These are phyloP conservation scores for Cardiosporidium cionae DNA, from an alignment of 169 alveolate genomes.

Conservation along the genomic window DNA sequence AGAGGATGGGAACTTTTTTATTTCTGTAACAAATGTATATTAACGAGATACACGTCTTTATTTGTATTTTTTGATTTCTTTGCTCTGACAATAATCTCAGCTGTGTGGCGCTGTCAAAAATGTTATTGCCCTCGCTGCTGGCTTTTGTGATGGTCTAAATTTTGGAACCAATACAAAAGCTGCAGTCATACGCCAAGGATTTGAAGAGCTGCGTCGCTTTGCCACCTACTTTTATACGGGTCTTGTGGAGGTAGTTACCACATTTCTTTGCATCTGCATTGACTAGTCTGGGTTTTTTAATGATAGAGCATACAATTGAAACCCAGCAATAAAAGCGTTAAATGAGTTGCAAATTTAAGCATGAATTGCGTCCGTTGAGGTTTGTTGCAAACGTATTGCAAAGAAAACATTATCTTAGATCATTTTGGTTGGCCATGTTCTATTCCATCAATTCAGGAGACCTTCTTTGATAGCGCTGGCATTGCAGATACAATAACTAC, in stretches of 20 bases:
- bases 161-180: constrained; percentile 83
- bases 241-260: constrained; percentile 26
- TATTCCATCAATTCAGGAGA: too few species aligned
- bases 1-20: too few species aligned
- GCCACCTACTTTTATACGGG: constrained; percentile 55
- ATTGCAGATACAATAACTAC: constrained; percentile 84
- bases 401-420: too few species aligned
- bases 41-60: too few species aligned
- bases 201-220: constrained; percentile 69
- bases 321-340: too few species aligned
- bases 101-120: constrained; percentile 86
- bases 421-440: too few species aligned
- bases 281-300: not conserved
- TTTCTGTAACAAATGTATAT: too few species aligned
- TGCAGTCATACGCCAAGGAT: constrained; percentile 85
- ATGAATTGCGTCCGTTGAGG: too few species aligned
- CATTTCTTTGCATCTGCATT: not conserved
- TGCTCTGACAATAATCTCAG: too few species aligned
- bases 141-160: constrained; percentile 86
- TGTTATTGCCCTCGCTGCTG: constrained; percentile 83
- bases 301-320: not conserved
- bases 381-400: too few species aligned
- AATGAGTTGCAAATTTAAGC: too few species aligned
- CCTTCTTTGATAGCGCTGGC: constrained; percentile 83
- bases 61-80: too few species aligned